A percentile compares a stretch with the other conserved stretches of the same genome.
Evolutionary conservation across 306 rosid genomes (phyloP).

Genomic region (Sphenostylis stenocarpa): DNA sequence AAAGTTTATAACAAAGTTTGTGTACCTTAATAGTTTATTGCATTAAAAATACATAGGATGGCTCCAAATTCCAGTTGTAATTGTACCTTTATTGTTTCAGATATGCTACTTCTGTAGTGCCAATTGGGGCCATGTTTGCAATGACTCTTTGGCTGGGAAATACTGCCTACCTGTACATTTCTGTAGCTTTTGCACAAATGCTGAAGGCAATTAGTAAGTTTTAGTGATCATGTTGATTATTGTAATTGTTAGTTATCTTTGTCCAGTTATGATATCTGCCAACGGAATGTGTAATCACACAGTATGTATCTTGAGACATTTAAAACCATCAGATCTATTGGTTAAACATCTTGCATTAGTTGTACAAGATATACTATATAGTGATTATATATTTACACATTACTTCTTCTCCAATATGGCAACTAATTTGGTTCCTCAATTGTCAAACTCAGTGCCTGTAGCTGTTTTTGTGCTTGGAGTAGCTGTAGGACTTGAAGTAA

Average conservation of each 20-base stretch:
- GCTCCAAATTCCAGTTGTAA: conserved; percentile 30
- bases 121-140: conserved; percentile 98
- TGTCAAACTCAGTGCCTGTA: conserved; percentile 85
- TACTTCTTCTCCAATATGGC: conserved; percentile 6
- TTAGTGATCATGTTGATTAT: conserved; percentile 22
- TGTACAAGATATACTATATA: neutral
- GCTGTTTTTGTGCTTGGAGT: conserved; percentile 98
- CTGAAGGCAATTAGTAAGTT: conserved; percentile 97
- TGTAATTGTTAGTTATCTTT: conserved; percentile 24
- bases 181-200: conserved; percentile 99
- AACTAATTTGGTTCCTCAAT: conserved; percentile 34
- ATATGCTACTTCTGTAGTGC: conserved; percentile 84
- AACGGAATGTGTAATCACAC: conserved; percentile 5
- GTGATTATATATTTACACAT: conserved; percentile 14
- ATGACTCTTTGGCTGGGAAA: conserved; percentile 99
- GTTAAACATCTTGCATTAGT: conserved; percentile 28
- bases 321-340: conserved; percentile 1
- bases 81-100: conserved; percentile 54
- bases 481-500: conserved; percentile 87
- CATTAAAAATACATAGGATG: conserved; percentile 19
- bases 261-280: conserved; percentile 23
- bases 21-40: neutral
- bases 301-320: conserved; percentile 16
- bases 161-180: conserved; percentile 95
- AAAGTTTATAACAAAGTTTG: too few species aligned